A percentile compares a stretch with the other conserved stretches of the same genome.
Evolutionary conservation across 106 monocot species (phyloP).

Genomic region (Dioscorea dumetorum): DNA sequence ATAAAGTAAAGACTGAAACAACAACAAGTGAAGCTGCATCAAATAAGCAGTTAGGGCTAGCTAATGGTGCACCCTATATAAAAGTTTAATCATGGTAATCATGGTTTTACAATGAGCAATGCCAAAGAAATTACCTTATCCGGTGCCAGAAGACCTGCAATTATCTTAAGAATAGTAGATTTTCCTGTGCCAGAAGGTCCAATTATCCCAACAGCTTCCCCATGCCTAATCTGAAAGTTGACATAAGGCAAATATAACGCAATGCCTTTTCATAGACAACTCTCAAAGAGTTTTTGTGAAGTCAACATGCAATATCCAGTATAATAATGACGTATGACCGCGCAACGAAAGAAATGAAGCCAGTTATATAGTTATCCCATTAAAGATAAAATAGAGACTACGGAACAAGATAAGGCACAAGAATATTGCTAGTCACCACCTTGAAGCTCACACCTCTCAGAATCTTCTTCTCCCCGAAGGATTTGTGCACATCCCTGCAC

Average conservation of each 20-base stretch:
- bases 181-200: slow-evolving; percentile 98
- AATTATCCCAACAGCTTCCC: slow-evolving; percentile 99
- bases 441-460: slow-evolving; percentile 87
- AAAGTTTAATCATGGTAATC: not conserved
- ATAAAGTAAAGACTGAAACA: no score
- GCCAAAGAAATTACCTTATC: slow-evolving; percentile 48
- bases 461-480: slow-evolving; percentile 85
- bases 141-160: slow-evolving; percentile 92
- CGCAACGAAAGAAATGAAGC: not conserved
- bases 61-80: not conserved
- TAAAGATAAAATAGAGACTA: no score
- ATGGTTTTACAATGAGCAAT: not conserved
- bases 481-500: slow-evolving; percentile 86
- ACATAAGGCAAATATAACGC: not conserved
- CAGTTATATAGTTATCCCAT: no score
- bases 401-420: not conserved
- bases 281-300: not conserved
- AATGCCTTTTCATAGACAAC: not conserved
- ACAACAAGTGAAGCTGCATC: not conserved
- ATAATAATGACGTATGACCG: not conserved
- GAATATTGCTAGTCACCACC: slow-evolving; percentile 28
- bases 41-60: not conserved
- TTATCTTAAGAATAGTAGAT: slow-evolving; percentile 89
- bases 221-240: slow-evolving; percentile 71
- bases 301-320: not conserved